Evolutionary conservation across 352 stramenopile genomes (phyloP).

Genomic region (Phytophthora sp.): DNA sequence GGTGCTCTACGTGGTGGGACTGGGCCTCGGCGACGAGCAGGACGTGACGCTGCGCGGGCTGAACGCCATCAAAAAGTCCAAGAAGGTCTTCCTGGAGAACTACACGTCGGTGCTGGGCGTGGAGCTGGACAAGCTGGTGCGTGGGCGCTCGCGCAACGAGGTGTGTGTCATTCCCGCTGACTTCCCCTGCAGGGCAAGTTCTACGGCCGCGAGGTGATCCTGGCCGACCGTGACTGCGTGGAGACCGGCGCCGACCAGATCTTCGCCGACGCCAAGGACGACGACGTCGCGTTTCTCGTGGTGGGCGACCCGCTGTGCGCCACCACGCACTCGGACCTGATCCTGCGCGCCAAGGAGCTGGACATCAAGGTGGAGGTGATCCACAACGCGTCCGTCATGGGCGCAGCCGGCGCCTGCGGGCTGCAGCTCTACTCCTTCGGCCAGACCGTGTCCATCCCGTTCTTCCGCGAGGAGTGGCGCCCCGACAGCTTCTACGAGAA

Average conservation of each 20-base stretch:
- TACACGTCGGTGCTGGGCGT: slow-evolving; percentile 98
- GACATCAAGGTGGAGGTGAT: slow-evolving; percentile 96
- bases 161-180: not conserved
- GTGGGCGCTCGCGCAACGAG: too few relatives aligned
- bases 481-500: slow-evolving; percentile 99
- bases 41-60: slow-evolving; percentile 98
- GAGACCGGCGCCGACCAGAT: slow-evolving; percentile 98
- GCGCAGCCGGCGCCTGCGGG: slow-evolving; percentile 94
- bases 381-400: slow-evolving; percentile 99
- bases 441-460: slow-evolving; percentile 98
- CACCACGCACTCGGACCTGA: slow-evolving; percentile 99
- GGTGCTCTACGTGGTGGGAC: slow-evolving; percentile 97
- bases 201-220: slow-evolving; percentile 92
- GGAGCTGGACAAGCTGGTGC: slow-evolving; percentile 84
- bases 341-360: slow-evolving; percentile 93
- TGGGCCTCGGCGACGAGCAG: slow-evolving; percentile 98
- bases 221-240: slow-evolving; percentile 95
- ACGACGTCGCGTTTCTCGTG: slow-evolving; percentile 97
- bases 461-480: slow-evolving; percentile 96
- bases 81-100: slow-evolving; percentile 97
- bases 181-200: slow-evolving; percentile 78
- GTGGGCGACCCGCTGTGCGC: slow-evolving; percentile 98
- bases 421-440: slow-evolving; percentile 99
- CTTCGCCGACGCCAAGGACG: slow-evolving; percentile 89
- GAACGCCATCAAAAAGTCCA: slow-evolving; percentile 94